Evolutionary conservation across 805 yeast species (phyloP).

Genomic region (Kuraishia hungarica): DNA sequence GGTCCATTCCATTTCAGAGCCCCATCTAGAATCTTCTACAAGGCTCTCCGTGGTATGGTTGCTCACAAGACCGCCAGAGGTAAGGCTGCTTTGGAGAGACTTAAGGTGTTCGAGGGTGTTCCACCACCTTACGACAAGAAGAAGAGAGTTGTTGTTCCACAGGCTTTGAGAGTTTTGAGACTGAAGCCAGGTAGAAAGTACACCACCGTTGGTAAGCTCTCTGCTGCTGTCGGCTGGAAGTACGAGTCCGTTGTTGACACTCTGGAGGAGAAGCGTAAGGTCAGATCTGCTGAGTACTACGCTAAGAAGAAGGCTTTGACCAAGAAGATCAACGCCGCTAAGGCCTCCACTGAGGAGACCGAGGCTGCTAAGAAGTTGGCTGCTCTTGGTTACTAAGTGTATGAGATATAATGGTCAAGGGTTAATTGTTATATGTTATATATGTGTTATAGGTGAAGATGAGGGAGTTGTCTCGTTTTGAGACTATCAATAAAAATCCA

Average conservation of each 20-base stretch:
- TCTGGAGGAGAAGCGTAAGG: constrained; percentile 99
- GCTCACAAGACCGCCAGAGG: constrained; percentile 99
- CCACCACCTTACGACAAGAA: constrained; percentile 99
- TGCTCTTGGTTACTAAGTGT: constrained; percentile 87
- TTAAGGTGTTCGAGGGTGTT: constrained; percentile 98
- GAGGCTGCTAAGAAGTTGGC: constrained; percentile 92
- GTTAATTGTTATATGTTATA: background rate
- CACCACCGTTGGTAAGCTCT: constrained; percentile 96
- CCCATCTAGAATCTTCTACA: constrained; percentile 99
- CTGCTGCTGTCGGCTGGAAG: constrained; percentile 98
- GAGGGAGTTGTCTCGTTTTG: background rate
- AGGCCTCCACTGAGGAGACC: constrained; percentile 79
- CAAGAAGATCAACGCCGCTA: constrained; percentile 86
- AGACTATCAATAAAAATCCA: background rate
- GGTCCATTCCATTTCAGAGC: constrained; percentile 99
- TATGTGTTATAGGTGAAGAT: background rate
- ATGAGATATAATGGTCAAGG: background rate
- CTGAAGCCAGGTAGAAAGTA: constrained; percentile 99
- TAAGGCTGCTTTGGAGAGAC: constrained; percentile 98
- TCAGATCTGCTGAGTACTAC: constrained; percentile 97
- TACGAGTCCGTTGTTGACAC: constrained; percentile 97
- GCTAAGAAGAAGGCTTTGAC: constrained; percentile 95
- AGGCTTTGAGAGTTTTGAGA: constrained; percentile 98
- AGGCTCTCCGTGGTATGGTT: constrained; percentile 99
- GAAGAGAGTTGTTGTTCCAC: constrained; percentile 99